These are phyloP conservation scores for Citrus maxima DNA, from an alignment of 345 rosid genomes.

Conservation along the genomic window DNA sequence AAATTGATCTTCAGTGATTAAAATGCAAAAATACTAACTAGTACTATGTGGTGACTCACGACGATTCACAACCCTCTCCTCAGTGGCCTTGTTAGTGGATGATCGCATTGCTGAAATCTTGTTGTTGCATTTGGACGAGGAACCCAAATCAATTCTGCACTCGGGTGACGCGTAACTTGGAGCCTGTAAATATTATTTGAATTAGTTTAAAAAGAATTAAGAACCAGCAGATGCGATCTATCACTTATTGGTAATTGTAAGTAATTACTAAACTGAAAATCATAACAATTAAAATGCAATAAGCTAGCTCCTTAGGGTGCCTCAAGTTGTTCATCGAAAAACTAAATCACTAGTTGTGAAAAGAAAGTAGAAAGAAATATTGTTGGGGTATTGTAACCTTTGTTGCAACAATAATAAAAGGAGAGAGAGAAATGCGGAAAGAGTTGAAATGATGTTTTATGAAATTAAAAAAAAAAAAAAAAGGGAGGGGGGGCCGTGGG, in stretches of 20 bases:
- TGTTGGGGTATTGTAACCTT: neutral
- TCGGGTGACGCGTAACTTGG: slow-evolving; percentile 39
- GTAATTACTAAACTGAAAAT: neutral
- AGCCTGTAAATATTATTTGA: slow-evolving; percentile 26
- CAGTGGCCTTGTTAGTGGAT: slow-evolving; percentile 25
- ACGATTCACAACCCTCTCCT: slow-evolving; percentile 63
- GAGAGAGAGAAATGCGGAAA: slow-evolving; percentile 9
- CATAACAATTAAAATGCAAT: no score
- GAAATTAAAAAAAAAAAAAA: slow-evolving; percentile 1
- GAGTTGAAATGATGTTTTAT: slow-evolving; percentile 22
- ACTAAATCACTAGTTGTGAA: neutral
- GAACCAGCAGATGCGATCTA: neutral
- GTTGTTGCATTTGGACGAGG: slow-evolving; percentile 62
- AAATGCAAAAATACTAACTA: neutral
- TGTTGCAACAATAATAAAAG: slow-evolving; percentile 2
- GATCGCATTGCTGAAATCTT: slow-evolving; percentile 42
- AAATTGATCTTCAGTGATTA: neutral
- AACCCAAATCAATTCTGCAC: slow-evolving; percentile 49
- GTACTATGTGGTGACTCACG: slow-evolving; percentile 41
- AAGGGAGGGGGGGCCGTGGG: slow-evolving; percentile 6
- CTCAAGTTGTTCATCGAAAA: neutral
- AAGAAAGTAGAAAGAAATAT: no score
- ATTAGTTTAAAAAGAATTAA: neutral
- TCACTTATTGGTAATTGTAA: neutral
- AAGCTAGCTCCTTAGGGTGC: no score